Evolutionary conservation across 345 rosid species (phyloP).

Genomic region (Salix arbutifolia): DNA sequence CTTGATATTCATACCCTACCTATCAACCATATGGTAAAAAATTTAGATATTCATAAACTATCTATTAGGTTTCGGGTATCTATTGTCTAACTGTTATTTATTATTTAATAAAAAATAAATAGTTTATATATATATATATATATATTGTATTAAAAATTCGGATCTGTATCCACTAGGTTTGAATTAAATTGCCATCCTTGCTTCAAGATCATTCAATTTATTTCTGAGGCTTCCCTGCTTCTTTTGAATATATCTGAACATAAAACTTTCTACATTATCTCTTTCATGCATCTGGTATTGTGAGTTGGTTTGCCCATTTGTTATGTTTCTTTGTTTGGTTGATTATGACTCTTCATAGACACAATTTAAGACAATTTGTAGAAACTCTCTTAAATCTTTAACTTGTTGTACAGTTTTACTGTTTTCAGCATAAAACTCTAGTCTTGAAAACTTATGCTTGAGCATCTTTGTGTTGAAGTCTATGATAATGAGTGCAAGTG

Average conservation of each 20-base stretch:
- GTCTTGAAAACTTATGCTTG: not conserved
- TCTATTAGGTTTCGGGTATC: too few relatives aligned
- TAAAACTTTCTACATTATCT: not conserved
- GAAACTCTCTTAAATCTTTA: not conserved
- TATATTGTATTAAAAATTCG: too few relatives aligned
- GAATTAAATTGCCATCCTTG: too few relatives aligned
- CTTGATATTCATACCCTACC: too few relatives aligned
- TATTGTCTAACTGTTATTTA: too few relatives aligned
- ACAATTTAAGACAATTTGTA: not conserved
- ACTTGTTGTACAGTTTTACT: not conserved
- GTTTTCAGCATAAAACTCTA: not conserved
- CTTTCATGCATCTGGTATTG: not conserved
- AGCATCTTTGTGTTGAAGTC: not conserved
- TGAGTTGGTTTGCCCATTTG: not conserved
- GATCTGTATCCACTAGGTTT: too few relatives aligned
- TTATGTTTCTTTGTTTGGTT: slow-evolving; percentile 2
- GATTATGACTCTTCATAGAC: not conserved
- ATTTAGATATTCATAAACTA: too few relatives aligned
- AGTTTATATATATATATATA: too few relatives aligned
- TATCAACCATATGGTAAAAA: too few relatives aligned
- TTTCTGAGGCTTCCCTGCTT: not conserved
- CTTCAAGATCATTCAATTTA: not conserved
- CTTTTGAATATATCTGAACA: not conserved
- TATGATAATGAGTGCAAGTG: not conserved
- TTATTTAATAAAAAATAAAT: too few relatives aligned